A percentile compares a stretch with the other conserved stretches of the same genome.
Evolutionary conservation across 75 land plant genomes (phyloP).

Genomic region (Isoetes taiwanensis): DNA sequence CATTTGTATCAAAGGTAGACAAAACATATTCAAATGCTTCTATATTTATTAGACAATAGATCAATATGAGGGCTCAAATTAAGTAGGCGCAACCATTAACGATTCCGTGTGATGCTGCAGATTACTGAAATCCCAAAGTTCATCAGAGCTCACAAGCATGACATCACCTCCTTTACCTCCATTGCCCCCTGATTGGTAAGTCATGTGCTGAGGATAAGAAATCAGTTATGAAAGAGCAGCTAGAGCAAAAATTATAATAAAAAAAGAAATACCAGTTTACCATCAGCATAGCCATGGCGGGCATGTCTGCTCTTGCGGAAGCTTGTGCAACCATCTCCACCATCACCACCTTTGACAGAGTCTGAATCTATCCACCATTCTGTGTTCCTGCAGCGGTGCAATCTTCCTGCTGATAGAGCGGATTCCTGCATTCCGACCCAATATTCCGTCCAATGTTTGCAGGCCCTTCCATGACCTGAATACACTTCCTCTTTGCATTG

Average conservation of each 20-base stretch:
- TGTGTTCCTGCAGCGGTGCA: constrained; percentile 92
- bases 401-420: no score
- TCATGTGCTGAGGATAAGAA: no score
- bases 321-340: constrained; percentile 84
- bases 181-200: constrained; percentile 73
- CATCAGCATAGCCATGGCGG: constrained; percentile 76
- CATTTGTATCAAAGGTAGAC: no score
- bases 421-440: no score
- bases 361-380: constrained; percentile 64
- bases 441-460: no score
- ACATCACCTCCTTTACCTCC: constrained; percentile 99
- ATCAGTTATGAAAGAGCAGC: no score
- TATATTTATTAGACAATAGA: no score
- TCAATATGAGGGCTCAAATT: no score
- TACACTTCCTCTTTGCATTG: no score
- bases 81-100: no score
- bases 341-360: constrained; percentile 83
- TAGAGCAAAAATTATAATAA: not conserved
- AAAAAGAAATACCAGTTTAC: constrained; percentile 29
- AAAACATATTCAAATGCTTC: no score
- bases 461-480: no score
- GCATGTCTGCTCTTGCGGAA: constrained; percentile 53
- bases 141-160: constrained; percentile 57
- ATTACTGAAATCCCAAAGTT: constrained; percentile 79
- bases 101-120: constrained; percentile 81